These are phyloP conservation scores for Monotropa hypopitys DNA, from an alignment of 179 eudicot species.

Conservation along the genomic window DNA sequence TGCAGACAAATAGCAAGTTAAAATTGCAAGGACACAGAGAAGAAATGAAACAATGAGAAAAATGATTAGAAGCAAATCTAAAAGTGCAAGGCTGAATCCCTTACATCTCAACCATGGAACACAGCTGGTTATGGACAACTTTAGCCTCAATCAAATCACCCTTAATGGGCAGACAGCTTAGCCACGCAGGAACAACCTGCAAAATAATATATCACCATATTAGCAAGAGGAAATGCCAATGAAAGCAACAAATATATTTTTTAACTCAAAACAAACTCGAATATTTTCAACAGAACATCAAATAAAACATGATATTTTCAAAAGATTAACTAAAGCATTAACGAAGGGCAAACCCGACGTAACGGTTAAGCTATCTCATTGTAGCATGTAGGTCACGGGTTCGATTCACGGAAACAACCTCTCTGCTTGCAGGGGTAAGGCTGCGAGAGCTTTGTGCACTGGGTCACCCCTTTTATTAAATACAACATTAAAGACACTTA, in stretches of 20 bases:
- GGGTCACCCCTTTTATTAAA: too few species aligned
- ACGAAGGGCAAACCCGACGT: too few species aligned
- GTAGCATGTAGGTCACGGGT: too few species aligned
- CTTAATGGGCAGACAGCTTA: slow-evolving; percentile 63
- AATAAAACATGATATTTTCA: neutral
- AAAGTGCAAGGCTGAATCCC: neutral
- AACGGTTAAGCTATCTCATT: too few species aligned
- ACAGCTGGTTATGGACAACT: slow-evolving; percentile 76
- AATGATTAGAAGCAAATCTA: neutral
- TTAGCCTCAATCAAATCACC: slow-evolving; percentile 79
- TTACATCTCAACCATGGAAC: slow-evolving; percentile 79
- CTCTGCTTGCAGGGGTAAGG: too few species aligned
- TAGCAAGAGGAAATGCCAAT: slow-evolving; percentile 6
- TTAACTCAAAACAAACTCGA: neutral
- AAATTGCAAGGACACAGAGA: neutral
- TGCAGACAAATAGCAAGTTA: slow-evolving; percentile 18
- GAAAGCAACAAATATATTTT: neutral
- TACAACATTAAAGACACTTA: neutral
- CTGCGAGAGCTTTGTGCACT: too few species aligned
- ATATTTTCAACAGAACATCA: neutral
- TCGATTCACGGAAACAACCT: too few species aligned
- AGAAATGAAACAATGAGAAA: neutral
- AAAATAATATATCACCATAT: slow-evolving; percentile 7
- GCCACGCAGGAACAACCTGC: slow-evolving; percentile 78
- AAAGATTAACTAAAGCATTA: neutral